Evolutionary conservation across 495 filamentous ascomycete species (phyloP).

Genomic region (Chaetomium cochliodes): DNA sequence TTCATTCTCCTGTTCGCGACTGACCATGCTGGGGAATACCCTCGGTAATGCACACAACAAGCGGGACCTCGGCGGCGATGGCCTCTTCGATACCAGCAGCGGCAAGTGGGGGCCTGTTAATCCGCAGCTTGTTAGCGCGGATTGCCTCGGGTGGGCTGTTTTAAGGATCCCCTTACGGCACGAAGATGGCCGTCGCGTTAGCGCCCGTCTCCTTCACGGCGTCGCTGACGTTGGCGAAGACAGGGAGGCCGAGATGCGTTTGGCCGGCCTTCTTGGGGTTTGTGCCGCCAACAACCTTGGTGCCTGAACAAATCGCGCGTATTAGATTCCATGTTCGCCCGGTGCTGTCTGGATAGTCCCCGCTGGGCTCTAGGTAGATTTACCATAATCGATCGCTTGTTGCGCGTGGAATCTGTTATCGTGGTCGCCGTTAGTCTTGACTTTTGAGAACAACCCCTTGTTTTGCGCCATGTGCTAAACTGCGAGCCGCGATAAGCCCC

Average conservation of each 20-base stretch:
- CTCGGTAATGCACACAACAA: conserved; percentile 98
- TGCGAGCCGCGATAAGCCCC: conserved; percentile 24
- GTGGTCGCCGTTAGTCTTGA: conserved; percentile 44
- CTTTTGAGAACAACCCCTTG: neutral
- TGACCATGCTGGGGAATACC: conserved; percentile 94
- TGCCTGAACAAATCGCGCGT: conserved; percentile 56
- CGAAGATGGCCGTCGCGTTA: conserved; percentile 91
- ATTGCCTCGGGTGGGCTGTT: neutral
- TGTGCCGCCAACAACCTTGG: conserved; percentile 95
- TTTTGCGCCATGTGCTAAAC: neutral
- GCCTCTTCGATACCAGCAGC: conserved; percentile 97
- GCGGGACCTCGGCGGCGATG: conserved; percentile 82
- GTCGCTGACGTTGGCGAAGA: conserved; percentile 86
- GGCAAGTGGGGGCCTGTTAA: conserved; percentile 75
- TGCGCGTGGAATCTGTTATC: conserved; percentile 83
- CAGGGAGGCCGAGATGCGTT: conserved; percentile 84
- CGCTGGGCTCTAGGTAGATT: conserved; percentile 8
- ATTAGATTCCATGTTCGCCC: conserved; percentile 22
- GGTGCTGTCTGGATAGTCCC: neutral
- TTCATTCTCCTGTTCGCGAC: conserved; percentile 24
- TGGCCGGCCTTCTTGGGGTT: conserved; percentile 98
- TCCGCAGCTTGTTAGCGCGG: conserved; percentile 15
- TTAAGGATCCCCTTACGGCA: conserved; percentile 63
- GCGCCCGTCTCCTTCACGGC: conserved; percentile 90
- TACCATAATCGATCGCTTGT: conserved; percentile 98